A percentile compares a stretch with the other conserved stretches of the same genome.
Evolutionary conservation across 768 basidiomycete species (phyloP).

Genomic region (Phylloporus scabripes): DNA sequence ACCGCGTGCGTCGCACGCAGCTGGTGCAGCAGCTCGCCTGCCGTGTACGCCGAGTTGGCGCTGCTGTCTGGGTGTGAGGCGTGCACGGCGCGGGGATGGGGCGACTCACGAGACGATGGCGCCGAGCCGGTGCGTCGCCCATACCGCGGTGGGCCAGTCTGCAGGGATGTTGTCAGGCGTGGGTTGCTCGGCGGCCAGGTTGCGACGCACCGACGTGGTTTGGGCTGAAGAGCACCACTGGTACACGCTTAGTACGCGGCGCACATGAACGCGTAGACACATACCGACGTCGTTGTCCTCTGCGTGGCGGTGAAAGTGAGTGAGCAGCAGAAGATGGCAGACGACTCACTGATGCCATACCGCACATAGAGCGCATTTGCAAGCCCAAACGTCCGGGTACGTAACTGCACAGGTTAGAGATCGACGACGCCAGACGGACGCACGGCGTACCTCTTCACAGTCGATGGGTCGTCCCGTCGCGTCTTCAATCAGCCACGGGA

Average conservation of each 20-base stretch:
- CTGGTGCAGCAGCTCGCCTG: conserved; percentile 30
- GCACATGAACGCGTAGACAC: conserved; percentile 6
- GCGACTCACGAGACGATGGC: conserved; percentile 50
- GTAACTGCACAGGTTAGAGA: conserved; percentile 26
- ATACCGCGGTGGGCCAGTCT: conserved; percentile 51
- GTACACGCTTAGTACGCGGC: conserved; percentile 4
- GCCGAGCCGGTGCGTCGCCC: conserved; percentile 57
- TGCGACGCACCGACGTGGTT: conserved; percentile 51
- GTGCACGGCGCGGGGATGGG: background rate
- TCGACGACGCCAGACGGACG: background rate
- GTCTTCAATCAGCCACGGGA: conserved; percentile 60
- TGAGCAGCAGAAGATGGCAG: background rate
- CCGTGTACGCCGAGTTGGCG: conserved; percentile 35
- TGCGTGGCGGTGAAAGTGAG: conserved; percentile 14
- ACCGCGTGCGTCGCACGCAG: conserved; percentile 23
- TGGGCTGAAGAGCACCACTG: conserved; percentile 60
- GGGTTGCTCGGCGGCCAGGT: background rate
- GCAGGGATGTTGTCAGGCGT: too few relatives aligned
- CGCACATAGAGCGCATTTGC: conserved; percentile 49
- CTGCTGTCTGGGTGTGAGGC: conserved; percentile 14
- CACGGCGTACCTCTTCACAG: conserved; percentile 42
- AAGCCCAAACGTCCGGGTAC: conserved; percentile 42
- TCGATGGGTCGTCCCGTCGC: conserved; percentile 39
- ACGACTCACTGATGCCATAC: conserved; percentile 42
- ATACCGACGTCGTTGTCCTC: conserved; percentile 50